Percentiles rank a stretch among this genome's conserved stretches.
phyloP scores from a whole-genome alignment of 1,284 basidiomycete species.

The Sanghuangporus sanghuang region DNA sequence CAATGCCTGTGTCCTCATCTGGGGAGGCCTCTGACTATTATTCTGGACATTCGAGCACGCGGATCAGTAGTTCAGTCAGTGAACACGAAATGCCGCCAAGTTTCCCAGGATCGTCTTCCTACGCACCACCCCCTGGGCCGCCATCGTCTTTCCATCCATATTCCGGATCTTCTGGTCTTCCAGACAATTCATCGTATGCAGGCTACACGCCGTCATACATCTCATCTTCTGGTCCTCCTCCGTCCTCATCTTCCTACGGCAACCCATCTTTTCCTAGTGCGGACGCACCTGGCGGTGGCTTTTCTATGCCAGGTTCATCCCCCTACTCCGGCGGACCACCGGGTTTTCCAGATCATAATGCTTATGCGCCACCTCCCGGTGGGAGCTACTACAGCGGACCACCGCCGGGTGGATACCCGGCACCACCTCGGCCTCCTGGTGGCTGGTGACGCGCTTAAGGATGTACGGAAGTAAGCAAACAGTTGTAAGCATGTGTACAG shows the following conservation, averaged over 20 bases:
- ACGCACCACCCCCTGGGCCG: constrained; percentile 18
- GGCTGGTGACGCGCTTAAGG: background rate
- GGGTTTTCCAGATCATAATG: background rate
- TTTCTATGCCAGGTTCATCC: constrained; percentile 12
- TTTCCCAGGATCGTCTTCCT: constrained; percentile 14
- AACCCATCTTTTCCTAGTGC: background rate
- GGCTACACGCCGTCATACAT: constrained; percentile 27
- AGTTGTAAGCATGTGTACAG: background rate
- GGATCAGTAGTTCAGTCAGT: background rate
- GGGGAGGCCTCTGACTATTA: constrained; percentile 17
- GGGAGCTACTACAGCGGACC: constrained; percentile 10
- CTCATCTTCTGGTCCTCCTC: background rate
- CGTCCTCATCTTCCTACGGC: background rate
- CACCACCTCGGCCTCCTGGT: constrained; percentile 4
- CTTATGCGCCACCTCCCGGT: constrained; percentile 7
- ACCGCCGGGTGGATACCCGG: constrained; percentile 8
- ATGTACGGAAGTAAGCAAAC: background rate
- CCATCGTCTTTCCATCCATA: constrained; percentile 24
- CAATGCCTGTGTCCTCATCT: constrained; percentile 3
- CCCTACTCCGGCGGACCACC: constrained; percentile 4
- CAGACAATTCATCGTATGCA: constrained; percentile 14
- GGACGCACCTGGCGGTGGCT: constrained; percentile 6
- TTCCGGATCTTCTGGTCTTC: constrained; percentile 9
- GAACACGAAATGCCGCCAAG: constrained; percentile 3
- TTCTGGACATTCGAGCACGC: background rate